A percentile compares a stretch with the other conserved stretches of the same genome.
phyloP scores from a whole-genome alignment of 2,329 filamentous ascomycete genomes.

The Aspergillus vadensis region DNA sequence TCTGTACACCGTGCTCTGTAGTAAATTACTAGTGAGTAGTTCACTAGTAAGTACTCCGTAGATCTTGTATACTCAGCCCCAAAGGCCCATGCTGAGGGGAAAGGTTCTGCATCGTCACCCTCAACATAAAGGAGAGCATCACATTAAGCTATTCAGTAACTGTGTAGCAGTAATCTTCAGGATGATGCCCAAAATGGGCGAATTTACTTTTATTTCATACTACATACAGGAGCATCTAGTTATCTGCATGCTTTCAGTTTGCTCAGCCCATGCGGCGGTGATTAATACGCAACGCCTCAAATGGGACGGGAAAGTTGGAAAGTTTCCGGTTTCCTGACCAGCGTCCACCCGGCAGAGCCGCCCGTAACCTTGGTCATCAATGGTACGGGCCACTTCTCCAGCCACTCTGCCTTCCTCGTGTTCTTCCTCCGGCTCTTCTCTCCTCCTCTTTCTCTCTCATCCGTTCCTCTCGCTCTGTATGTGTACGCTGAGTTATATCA shows the following conservation, averaged over 20 bases:
- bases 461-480: not conserved
- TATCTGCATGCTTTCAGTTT: too few species aligned
- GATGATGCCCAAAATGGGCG: not conserved
- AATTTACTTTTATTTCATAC: too few species aligned
- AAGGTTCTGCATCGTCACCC: not conserved
- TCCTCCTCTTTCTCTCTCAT: conserved; percentile 4
- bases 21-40: not conserved
- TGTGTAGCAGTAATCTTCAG: not conserved
- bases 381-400: conserved; percentile 15
- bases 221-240: not conserved
- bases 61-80: not conserved
- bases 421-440: conserved; percentile 7
- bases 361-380: conserved; percentile 13
- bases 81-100: not conserved
- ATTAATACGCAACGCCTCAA: not conserved
- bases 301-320: not conserved
- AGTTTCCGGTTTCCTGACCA: conserved; percentile 7
- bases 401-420: conserved; percentile 20
- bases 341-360: conserved; percentile 17
- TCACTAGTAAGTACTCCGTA: not conserved
- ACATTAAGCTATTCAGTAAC: not conserved
- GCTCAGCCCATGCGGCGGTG: not conserved
- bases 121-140: not conserved
- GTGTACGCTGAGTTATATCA: too few species aligned
- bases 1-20: not conserved